Conservation (phyloP, 2,329 filamentous ascomycete species). For the Diplodia scrobiculata region DNA sequence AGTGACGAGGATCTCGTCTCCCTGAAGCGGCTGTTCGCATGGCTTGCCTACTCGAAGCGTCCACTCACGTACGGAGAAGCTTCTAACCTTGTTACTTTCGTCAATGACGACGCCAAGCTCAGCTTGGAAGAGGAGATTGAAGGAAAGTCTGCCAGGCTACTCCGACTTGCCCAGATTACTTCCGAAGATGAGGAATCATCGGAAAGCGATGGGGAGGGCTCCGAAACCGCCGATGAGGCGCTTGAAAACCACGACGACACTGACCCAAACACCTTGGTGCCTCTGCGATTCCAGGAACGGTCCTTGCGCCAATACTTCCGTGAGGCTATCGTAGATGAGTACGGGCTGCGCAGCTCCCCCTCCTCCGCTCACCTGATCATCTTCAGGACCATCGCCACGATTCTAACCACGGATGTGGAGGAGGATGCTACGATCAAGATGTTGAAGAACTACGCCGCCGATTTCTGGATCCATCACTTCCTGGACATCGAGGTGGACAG, state of each 20-base stretch:
- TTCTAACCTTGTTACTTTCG: conserved; percentile 31
- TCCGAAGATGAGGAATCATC: conserved; percentile 29
- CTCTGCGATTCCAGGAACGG: conserved; percentile 35
- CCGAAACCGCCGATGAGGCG: conserved; percentile 30
- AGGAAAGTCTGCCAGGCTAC: conserved; percentile 34
- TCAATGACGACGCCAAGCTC: conserved; percentile 30
- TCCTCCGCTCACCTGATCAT: conserved; percentile 34
- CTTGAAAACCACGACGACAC: conserved; percentile 22
- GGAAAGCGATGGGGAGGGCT: conserved; percentile 29
- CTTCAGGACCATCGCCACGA: conserved; percentile 26
- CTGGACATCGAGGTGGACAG: conserved; percentile 29
- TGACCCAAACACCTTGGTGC: conserved; percentile 29
- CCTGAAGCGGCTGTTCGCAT: conserved; percentile 34
- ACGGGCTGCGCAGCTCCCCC: conserved; percentile 32
- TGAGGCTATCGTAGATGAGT: conserved; percentile 30
- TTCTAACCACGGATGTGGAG: conserved; percentile 15
- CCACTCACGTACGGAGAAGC: conserved; percentile 34
- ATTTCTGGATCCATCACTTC: conserved; percentile 34
- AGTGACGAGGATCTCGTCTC: conserved; percentile 33
- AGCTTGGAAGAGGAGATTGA: conserved; percentile 35
- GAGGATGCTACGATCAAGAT: neutral
- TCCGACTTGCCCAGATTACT: conserved; percentile 31
- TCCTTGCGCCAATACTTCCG: conserved; percentile 35
- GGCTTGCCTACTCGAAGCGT: conserved; percentile 35
- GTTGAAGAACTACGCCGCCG: conserved; percentile 29